phyloP scores from a whole-genome alignment of 1,284 basidiomycete species.

The Marasmius tenuissimus region DNA sequence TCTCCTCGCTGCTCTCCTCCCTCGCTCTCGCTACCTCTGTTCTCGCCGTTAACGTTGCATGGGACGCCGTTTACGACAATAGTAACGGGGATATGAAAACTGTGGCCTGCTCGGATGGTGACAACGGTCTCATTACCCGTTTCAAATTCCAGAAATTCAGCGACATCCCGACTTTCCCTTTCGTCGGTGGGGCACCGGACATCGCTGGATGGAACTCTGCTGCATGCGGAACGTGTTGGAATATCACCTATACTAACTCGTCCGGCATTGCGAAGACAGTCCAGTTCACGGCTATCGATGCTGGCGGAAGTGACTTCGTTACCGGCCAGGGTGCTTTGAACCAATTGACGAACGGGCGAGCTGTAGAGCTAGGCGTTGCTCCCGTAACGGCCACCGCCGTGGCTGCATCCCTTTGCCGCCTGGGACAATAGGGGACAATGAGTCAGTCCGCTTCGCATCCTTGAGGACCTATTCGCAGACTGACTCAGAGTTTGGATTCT shows the following conservation, averaged over 20 bases:
- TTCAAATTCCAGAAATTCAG: conserved; percentile 44
- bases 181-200: conserved; percentile 45
- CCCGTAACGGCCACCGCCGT: conserved; percentile 35
- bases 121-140: conserved; percentile 41
- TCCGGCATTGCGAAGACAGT: conserved; percentile 29
- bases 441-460: neutral
- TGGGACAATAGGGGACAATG: conserved; percentile 19
- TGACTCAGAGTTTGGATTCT: too few relatives aligned
- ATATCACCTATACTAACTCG: conserved; percentile 35
- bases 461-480: too few relatives aligned
- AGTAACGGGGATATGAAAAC: conserved; percentile 26
- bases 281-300: conserved; percentile 42
- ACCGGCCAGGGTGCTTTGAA: conserved; percentile 43
- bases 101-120: conserved; percentile 52
- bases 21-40: conserved; percentile 21
- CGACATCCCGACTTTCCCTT: conserved; percentile 48
- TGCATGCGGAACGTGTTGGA: conserved; percentile 48
- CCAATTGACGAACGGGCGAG: conserved; percentile 38
- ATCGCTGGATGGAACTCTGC: conserved; percentile 41
- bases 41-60: conserved; percentile 28
- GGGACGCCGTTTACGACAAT: conserved; percentile 44
- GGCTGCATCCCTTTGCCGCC: conserved; percentile 34
- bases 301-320: conserved; percentile 36
- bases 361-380: conserved; percentile 35
- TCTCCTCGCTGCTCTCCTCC: conserved; percentile 17